phyloP scores from a whole-genome alignment of 768 basidiomycete genomes.

The Brasilioporus rufonigricans region DNA sequence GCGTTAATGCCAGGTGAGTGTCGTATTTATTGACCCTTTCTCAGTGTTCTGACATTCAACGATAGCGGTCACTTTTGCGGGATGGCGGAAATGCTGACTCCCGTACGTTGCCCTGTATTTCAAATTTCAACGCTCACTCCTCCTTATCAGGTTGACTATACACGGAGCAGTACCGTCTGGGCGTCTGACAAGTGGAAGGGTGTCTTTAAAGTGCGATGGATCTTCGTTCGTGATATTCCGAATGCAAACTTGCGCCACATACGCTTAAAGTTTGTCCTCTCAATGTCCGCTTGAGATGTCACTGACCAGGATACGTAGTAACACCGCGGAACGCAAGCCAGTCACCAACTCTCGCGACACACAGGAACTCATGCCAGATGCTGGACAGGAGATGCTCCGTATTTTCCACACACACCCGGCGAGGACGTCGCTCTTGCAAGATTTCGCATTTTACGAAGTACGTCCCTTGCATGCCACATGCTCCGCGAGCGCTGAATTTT shows the following conservation, averaged over 20 bases:
- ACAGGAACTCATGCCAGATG: slow-evolving; percentile 93
- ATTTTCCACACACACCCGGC: slow-evolving; percentile 95
- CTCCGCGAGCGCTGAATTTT: slow-evolving; percentile 5
- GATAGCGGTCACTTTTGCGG: slow-evolving; percentile 94
- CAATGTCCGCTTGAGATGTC: background rate
- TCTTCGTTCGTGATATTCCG: slow-evolving; percentile 94
- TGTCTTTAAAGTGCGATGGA: slow-evolving; percentile 97
- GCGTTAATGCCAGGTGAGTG: slow-evolving; percentile 81
- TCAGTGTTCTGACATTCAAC: slow-evolving; percentile 9
- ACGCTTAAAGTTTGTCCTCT: slow-evolving; percentile 61
- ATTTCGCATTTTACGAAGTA: slow-evolving; percentile 91
- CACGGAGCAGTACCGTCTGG: slow-evolving; percentile 94
- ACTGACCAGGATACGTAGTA: slow-evolving; percentile 47
- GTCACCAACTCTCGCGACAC: slow-evolving; percentile 98
- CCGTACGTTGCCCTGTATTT: slow-evolving; percentile 45
- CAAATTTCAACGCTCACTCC: background rate
- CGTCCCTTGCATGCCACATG: slow-evolving; percentile 11
- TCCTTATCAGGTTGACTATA: slow-evolving; percentile 74
- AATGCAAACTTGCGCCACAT: slow-evolving; percentile 89
- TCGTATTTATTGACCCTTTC: slow-evolving; percentile 2
- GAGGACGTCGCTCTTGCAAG: slow-evolving; percentile 89
- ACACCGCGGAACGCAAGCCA: slow-evolving; percentile 97
- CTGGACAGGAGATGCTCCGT: slow-evolving; percentile 93
- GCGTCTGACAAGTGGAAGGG: slow-evolving; percentile 99
- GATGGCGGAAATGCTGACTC: slow-evolving; percentile 97